phyloP scores from a whole-genome alignment of 768 basidiomycete genomes.

The Rickenella mellea region DNA sequence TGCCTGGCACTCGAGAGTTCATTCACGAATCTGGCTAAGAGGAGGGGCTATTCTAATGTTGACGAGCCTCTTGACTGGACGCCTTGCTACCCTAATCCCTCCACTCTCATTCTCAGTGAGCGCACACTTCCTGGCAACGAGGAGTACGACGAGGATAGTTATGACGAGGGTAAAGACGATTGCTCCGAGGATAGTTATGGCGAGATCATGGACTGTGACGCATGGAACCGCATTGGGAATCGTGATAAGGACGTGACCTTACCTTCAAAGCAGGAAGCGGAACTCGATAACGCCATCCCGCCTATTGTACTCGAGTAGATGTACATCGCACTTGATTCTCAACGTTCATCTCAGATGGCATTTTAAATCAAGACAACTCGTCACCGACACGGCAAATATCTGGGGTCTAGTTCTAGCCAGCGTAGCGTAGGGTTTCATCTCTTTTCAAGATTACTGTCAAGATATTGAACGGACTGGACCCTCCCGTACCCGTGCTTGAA shows the following conservation, averaged over 20 bases:
- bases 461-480: slow-evolving; percentile 43
- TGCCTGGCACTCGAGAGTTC: too few relatives aligned
- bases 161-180: slow-evolving; percentile 5
- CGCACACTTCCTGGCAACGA: slow-evolving; percentile 10
- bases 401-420: too few relatives aligned
- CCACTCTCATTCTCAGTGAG: slow-evolving; percentile 7
- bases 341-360: too few relatives aligned
- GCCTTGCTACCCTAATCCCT: slow-evolving; percentile 8
- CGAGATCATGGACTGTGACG: slow-evolving; percentile 12
- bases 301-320: too few relatives aligned
- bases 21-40: slow-evolving; percentile 10
- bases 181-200: slow-evolving; percentile 10
- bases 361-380: too few relatives aligned
- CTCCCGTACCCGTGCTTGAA: slow-evolving; percentile 49
- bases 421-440: too few relatives aligned
- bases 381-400: too few relatives aligned
- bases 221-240: slow-evolving; percentile 10
- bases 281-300: slow-evolving; percentile 9
- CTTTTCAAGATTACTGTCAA: slow-evolving; percentile 58
- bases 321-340: too few relatives aligned
- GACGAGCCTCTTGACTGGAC: slow-evolving; percentile 14
- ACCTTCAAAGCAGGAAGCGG: slow-evolving; percentile 9
- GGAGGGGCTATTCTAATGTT: too few relatives aligned
- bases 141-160: slow-evolving; percentile 8
- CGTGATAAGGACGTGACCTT: slow-evolving; percentile 11